Base-by-base conservation (phyloP, 164 flowering plant species). In the Hamamelis virginiana region DNA sequence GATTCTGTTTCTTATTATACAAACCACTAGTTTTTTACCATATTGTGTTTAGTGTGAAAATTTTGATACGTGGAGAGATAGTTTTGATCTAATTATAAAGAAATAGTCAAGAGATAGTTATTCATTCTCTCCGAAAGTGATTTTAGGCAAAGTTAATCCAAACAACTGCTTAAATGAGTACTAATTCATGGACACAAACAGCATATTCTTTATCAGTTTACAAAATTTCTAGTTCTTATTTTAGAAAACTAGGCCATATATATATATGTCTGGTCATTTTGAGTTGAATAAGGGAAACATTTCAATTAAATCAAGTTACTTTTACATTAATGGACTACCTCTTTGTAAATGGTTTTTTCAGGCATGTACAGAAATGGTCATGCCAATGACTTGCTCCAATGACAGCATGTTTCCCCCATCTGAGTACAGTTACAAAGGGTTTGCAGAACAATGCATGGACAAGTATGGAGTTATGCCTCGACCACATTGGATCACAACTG, bases 311-410 rank as follows among this genome's bases (percentile, higher is more conserved):
- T 13, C n/a, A 1, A 50, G 19, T 16, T 50, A 50, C 53, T 14
- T 50, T 50, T 18, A 50, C 16, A 0, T 50, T 4, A 50, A 3
- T 26, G 44, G 12, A 18, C 23, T 16, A 64, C 26, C 8, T 1
- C 10, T 51, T 28, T 23, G 64, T 13, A 28, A 41, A 18, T 41
- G 56, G 51, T 44, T 33, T 28, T 25, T 50, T 33, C 68, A 86
- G 87, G 81, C 87, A 52, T 85, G 88, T 55, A 85, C 87, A 22
- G 88, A 87, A 79, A 85, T 87, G 91, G 82, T 85, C 22, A 85
- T 87, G 88, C 91, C 88, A 1, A 76, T 84, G 86, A 80, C 73
- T 50, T 76, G 82, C 71, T 84, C 87, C 5, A 73, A 80, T n/a
- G 71, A 76, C 58, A 81, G 88, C 80, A 87, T 84, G 87, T 87